These are phyloP conservation scores for Hypsizygus marmoreus DNA, from an alignment of 768 basidiomycete genomes.

Conservation along the genomic window DNA sequence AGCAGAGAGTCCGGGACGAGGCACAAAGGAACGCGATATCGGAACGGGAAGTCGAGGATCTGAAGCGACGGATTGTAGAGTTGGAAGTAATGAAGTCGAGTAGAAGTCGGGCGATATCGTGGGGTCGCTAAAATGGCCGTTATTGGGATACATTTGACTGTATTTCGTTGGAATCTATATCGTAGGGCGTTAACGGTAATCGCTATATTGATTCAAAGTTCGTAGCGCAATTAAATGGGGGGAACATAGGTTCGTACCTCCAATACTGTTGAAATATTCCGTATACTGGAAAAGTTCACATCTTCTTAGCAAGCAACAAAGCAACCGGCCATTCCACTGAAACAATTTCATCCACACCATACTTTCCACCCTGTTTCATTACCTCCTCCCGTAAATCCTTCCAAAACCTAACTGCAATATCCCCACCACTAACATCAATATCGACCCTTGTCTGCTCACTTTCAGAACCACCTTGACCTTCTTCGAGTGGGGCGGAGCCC, in stretches of 20 bases:
- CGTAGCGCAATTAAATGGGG: no score
- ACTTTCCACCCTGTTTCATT: slow-evolving; percentile 28
- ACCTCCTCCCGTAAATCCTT: slow-evolving; percentile 47
- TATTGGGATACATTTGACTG: no score
- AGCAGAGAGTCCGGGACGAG: slow-evolving; percentile 15
- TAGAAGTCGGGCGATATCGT: not conserved
- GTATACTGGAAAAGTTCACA: not conserved
- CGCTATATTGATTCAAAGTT: no score
- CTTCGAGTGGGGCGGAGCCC: slow-evolving; percentile 1
- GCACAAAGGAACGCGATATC: slow-evolving; percentile 11
- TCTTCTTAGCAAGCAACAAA: slow-evolving; percentile 37
- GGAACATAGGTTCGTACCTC: no score
- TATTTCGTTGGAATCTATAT: no score
- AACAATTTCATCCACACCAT: slow-evolving; percentile 40
- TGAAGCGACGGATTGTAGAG: slow-evolving; percentile 13
- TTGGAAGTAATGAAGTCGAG: slow-evolving; percentile 9
- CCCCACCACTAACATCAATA: slow-evolving; percentile 46
- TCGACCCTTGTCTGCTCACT: slow-evolving; percentile 24
- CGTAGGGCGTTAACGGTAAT: no score
- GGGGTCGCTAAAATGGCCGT: not conserved
- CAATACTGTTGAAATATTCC: not conserved
- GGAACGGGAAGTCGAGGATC: slow-evolving; percentile 12
- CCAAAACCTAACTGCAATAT: slow-evolving; percentile 68
- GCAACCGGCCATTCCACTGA: slow-evolving; percentile 55
- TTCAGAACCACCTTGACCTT: not conserved